These are phyloP conservation scores for Diospyros kaki DNA, from an alignment of 148 eudicot genomes.

Conservation along the genomic window DNA sequence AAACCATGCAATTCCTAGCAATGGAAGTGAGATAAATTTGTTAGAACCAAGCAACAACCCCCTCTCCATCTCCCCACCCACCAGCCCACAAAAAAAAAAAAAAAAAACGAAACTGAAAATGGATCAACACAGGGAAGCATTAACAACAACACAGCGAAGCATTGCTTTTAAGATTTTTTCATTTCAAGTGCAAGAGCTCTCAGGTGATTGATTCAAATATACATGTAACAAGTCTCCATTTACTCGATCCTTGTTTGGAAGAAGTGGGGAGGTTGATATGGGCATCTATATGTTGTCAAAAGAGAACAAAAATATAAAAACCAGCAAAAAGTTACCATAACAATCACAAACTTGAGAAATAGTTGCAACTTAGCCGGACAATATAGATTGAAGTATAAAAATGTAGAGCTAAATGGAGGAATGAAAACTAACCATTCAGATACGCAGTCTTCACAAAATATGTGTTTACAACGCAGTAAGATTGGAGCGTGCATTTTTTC, in stretches of 20 bases:
- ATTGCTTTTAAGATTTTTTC: no score
- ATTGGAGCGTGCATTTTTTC: conserved; percentile 87
- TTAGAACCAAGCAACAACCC: no score
- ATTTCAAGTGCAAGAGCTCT: no score
- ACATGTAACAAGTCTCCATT: neutral
- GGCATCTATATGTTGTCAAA: neutral
- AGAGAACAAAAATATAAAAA: neutral
- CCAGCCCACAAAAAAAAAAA: no score
- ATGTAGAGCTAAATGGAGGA: neutral
- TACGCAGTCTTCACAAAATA: conserved; percentile 86
- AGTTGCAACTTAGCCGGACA: neutral
- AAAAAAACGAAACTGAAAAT: no score
- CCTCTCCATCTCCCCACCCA: no score
- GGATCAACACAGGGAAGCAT: no score
- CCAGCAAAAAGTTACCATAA: no score
- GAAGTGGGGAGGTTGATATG: neutral
- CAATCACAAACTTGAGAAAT: neutral
- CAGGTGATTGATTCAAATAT: neutral
- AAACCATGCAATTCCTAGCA: no score
- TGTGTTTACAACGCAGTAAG: conserved; percentile 76
- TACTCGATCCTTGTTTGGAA: neutral
- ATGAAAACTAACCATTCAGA: conserved; percentile 69
- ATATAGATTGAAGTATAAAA: neutral
- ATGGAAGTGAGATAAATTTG: no score
- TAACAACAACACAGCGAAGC: no score